These are phyloP conservation scores for Geoglossum cookeanum DNA, from an alignment of 2,329 filamentous ascomycete genomes.

Conservation along the genomic window DNA sequence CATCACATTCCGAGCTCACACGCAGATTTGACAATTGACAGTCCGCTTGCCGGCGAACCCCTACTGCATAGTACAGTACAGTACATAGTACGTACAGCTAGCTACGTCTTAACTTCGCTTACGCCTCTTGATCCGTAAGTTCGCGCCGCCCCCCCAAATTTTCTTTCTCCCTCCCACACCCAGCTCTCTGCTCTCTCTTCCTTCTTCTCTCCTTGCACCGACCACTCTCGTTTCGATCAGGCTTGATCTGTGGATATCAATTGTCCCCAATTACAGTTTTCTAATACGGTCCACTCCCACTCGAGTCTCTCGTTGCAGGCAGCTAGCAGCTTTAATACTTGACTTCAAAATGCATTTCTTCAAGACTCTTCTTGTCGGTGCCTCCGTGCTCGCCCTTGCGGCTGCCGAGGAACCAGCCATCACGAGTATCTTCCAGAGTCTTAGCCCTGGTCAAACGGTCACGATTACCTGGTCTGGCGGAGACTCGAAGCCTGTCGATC, in stretches of 20 bases:
- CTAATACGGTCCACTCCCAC: not conserved
- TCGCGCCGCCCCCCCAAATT: not conserved
- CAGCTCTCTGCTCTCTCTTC: not conserved
- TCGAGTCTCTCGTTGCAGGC: not conserved
- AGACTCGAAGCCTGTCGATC: conserved; percentile 29
- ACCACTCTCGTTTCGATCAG: not conserved
- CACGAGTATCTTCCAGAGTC: conserved; percentile 30
- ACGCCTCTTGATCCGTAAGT: not conserved
- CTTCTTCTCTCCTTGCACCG: not conserved
- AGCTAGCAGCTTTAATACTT: not conserved
- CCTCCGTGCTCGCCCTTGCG: conserved; percentile 22
- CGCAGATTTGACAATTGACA: not conserved
- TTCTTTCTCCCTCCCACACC: not conserved
- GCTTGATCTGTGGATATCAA: not conserved
- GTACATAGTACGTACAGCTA: not conserved
- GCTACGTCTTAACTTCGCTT: not conserved
- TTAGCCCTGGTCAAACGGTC: conserved; percentile 29
- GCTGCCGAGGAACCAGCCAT: conserved; percentile 28
- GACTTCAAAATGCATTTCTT: conserved; percentile 29
- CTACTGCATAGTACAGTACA: not conserved
- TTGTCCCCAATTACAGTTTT: not conserved
- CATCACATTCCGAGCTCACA: not conserved
- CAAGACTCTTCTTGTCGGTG: conserved; percentile 27
- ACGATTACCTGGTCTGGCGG: conserved; percentile 28
- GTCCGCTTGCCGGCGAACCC: not conserved